phyloP scores from a whole-genome alignment of 78 protist genomes.

The Dictyostelium intermedium region DNA sequence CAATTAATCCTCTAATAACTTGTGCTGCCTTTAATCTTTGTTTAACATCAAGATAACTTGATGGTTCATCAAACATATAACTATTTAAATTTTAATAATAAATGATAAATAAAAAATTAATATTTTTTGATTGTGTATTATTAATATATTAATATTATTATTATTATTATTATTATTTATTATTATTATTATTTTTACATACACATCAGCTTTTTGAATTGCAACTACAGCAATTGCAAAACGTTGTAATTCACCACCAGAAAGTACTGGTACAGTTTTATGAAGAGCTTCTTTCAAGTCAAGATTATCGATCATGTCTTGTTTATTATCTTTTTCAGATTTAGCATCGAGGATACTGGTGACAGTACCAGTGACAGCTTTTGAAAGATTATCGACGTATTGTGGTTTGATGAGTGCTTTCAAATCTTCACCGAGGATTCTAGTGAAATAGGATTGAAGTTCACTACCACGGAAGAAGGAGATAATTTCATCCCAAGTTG shows the following conservation, averaged over 20 bases:
- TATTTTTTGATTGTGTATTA: too few species aligned
- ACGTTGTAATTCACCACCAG: constrained; percentile 99
- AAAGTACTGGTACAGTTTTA: constrained; percentile 91
- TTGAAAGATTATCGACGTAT: constrained; percentile 98
- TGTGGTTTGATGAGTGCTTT: constrained; percentile 99
- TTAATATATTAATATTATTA: background rate
- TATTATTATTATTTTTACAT: background rate
- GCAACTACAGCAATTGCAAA: constrained; percentile 96
- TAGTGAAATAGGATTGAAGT: constrained; percentile 97
- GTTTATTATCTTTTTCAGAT: constrained; percentile 77
- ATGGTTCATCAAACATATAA: constrained; percentile 99
- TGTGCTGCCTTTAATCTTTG: constrained; percentile 99
- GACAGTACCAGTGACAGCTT: constrained; percentile 95
- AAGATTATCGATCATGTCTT: constrained; percentile 49
- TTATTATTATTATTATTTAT: background rate
- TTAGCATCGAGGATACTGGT: constrained; percentile 77
- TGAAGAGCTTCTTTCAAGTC: constrained; percentile 90
- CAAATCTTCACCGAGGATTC: constrained; percentile 90
- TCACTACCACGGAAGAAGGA: constrained; percentile 98
- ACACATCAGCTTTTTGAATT: constrained; percentile 86
- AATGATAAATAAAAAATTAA: too few species aligned
- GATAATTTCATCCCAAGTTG: constrained; percentile 99
- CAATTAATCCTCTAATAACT: constrained; percentile 93
- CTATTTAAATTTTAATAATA: background rate
- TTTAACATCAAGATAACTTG: constrained; percentile 98